Conservation (phyloP, 2,329 filamentous ascomycete genomes). For the Mycosphaerella sp. region DNA sequence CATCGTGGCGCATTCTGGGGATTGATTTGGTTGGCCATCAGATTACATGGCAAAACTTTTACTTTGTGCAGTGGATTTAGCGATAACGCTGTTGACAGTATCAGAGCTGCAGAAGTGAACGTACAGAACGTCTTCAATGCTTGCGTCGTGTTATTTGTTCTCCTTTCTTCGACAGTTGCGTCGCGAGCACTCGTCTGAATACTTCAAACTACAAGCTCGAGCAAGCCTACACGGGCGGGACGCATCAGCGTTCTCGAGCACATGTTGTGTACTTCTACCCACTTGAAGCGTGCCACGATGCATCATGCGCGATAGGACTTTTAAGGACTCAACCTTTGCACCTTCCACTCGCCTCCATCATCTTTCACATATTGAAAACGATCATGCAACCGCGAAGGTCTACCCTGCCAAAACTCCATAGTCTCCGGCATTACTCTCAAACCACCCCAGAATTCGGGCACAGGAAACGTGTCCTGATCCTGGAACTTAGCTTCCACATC, state of each 20-base stretch:
- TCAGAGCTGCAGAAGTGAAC: neutral
- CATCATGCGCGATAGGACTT: neutral
- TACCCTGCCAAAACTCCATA: conserved; percentile 95
- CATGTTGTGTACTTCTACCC: no score
- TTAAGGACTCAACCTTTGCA: conserved; percentile 69
- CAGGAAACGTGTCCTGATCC: conserved; percentile 70
- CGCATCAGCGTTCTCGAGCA: no score
- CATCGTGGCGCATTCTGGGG: neutral
- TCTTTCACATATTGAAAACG: conserved; percentile 76
- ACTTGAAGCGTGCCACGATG: no score
- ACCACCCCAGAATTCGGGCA: conserved; percentile 93
- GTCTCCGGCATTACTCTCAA: conserved; percentile 76
- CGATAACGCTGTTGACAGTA: neutral
- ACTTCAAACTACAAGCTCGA: no score
- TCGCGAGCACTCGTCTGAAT: neutral
- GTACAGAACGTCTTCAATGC: neutral
- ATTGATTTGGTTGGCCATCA: neutral
- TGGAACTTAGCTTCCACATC: conserved; percentile 72
- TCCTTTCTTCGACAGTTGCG: neutral
- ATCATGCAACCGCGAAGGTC: conserved; percentile 85
- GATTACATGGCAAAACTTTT: conserved; percentile 1
- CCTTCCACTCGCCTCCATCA: conserved; percentile 36
- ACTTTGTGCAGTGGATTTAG: neutral
- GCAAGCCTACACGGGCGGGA: no score
- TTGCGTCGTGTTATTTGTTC: neutral